Percentiles rank a stretch among this genome's conserved stretches.
Evolutionary conservation across 1,139 yeast genomes (phyloP).

Genomic region (Diutina sp.): DNA sequence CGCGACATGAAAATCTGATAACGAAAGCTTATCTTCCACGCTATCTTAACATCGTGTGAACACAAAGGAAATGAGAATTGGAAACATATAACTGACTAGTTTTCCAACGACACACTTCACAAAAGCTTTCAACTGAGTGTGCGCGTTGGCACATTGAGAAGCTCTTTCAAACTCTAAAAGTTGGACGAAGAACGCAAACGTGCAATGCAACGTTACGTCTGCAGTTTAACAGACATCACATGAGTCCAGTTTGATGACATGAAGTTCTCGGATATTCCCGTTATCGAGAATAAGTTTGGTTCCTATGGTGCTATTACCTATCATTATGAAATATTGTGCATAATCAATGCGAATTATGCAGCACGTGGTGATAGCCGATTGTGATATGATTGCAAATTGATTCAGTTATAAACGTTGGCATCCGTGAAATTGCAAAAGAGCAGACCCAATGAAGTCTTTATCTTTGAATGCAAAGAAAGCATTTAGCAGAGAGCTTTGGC

Average conservation of each 20-base stretch:
- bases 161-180: too few relatives aligned
- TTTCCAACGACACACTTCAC: background rate
- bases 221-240: background rate
- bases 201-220: background rate
- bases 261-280: background rate
- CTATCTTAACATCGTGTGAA: background rate
- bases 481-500: conserved; percentile 43
- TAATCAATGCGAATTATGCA: background rate
- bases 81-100: background rate
- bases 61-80: background rate
- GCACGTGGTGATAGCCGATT: background rate
- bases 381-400: background rate
- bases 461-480: background rate
- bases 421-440: background rate
- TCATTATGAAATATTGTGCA: background rate
- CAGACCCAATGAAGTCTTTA: background rate
- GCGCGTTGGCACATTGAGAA: too few relatives aligned
- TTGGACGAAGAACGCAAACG: background rate
- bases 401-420: background rate
- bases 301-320: background rate
- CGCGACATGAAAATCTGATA: background rate
- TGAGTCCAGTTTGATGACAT: background rate
- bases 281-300: background rate
- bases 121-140: too few relatives aligned
- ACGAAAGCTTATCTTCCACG: background rate